Evolutionary conservation across 2,329 filamentous ascomycete genomes (phyloP).

Genomic region (Fusarium nygamai): DNA sequence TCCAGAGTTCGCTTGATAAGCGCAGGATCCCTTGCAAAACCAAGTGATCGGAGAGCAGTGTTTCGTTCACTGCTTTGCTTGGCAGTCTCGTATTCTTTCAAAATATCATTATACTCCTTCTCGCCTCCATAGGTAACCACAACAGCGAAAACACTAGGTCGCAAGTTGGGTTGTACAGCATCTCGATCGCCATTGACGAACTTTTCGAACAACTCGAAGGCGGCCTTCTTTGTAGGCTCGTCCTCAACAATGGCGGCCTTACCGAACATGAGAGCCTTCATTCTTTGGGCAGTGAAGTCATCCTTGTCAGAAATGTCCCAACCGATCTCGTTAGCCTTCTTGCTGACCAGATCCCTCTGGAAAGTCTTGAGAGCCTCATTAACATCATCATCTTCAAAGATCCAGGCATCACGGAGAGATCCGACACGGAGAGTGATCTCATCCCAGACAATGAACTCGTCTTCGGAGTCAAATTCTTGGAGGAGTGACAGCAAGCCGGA

Average conservation of each 20-base stretch:
- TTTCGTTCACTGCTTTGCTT: conserved; percentile 90
- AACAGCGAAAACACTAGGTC: conserved; percentile 86
- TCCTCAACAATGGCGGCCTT: conserved; percentile 85
- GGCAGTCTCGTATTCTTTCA: conserved; percentile 44
- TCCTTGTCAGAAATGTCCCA: conserved; percentile 89
- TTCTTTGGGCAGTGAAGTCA: conserved; percentile 90
- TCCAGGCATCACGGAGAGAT: conserved; percentile 85
- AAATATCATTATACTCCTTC: conserved; percentile 50
- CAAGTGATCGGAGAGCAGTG: conserved; percentile 84
- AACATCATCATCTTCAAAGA: conserved; percentile 75
- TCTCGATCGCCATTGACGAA: conserved; percentile 81
- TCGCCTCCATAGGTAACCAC: conserved; percentile 84
- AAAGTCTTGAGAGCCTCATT: conserved; percentile 84
- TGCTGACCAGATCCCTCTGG: conserved; percentile 79
- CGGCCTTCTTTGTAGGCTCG: conserved; percentile 77
- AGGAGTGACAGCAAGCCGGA: conserved; percentile 87
- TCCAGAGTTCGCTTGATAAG: conserved; percentile 84
- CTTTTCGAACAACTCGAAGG: conserved; percentile 90
- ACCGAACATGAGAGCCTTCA: conserved; percentile 92
- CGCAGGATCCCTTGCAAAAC: conserved; percentile 78
- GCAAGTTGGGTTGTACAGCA: conserved; percentile 92
- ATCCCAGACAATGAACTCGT: conserved; percentile 94
- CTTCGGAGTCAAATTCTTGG: conserved; percentile 83
- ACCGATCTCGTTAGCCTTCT: conserved; percentile 85
- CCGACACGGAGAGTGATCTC: conserved; percentile 85